These are phyloP conservation scores for Pleurotus cornucopiae DNA, from an alignment of 768 basidiomycete genomes.

Conservation along the genomic window DNA sequence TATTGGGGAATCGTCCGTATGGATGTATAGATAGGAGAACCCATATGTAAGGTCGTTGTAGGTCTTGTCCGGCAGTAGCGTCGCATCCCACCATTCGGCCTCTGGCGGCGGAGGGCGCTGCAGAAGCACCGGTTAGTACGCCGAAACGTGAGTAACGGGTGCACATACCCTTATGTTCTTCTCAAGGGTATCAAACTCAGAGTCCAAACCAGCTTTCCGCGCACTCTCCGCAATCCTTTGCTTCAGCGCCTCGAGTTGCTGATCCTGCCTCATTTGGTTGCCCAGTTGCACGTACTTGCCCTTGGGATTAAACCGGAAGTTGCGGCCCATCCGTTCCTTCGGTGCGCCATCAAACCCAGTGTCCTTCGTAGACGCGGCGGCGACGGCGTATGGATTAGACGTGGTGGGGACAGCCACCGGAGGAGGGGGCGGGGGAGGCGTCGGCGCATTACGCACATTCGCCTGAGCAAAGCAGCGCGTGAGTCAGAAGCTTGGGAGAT, in stretches of 20 bases:
- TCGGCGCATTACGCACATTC: constrained; percentile 72
- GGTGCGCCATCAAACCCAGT: constrained; percentile 71
- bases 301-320: constrained; percentile 85
- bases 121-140: background rate
- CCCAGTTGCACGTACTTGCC: constrained; percentile 84
- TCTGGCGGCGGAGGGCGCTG: constrained; percentile 85
- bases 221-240: constrained; percentile 91
- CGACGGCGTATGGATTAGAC: constrained; percentile 76
- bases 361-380: constrained; percentile 46
- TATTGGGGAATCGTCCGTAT: constrained; percentile 67
- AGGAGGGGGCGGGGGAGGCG: constrained; percentile 46
- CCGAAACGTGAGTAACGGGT: background rate
- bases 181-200: constrained; percentile 82
- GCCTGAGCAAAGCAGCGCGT: constrained; percentile 34
- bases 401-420: constrained; percentile 30
- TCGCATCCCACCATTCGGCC: constrained; percentile 97
- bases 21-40: constrained; percentile 57
- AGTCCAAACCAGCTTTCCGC: constrained; percentile 89
- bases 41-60: constrained; percentile 74
- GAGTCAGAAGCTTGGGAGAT: background rate
- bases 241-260: constrained; percentile 86
- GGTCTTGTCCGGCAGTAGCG: constrained; percentile 72
- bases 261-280: constrained; percentile 68
- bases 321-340: constrained; percentile 63
- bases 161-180: constrained; percentile 78